Base-by-base conservation (phyloP, 1,139 yeast genomes). In the Wickerhamiella pararugosa region DNA sequence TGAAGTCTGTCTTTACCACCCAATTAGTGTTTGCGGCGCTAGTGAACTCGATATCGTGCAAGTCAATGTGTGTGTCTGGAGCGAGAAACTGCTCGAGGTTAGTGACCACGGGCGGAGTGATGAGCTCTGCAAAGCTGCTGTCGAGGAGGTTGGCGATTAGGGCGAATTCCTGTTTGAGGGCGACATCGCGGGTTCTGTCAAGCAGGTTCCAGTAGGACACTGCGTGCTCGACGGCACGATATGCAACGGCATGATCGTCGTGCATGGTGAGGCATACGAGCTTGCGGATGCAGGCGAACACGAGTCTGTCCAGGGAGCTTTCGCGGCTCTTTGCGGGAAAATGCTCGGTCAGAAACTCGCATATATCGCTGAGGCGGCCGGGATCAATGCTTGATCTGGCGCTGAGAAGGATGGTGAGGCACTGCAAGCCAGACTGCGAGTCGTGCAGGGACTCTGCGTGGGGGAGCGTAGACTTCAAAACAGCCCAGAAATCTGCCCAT, bases 401-500 rank as follows among this genome's bases (percentile, higher is more conserved):
- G 27, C 10, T 8, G n/a, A 33, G 10, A 2, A 33, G 27, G 10
- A 7, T 7, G 27, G 27, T 27, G 7, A 33, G 25, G 8, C n/a
- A 11, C 7, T 27, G 25, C 25, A 7, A 6, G n/a, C 15, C 8
- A 7, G 15, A 25, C 7, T 25, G 8, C 6, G 36, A 33, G 27
- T 8, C 10, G 27, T 33, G 15, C n/a, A n/a, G 3, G 3, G 31
- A 29, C 31, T 29, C 31, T 3, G n/a, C n/a, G 31, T 8, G 8
- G 31, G n/a, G n/a, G n/a, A 29, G 31, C 30, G 46, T 42, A 39
- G 45, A 50, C 29, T 30, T 11, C 8, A 42, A 43, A 7, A 52
- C 37, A 25, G 43, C 46, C 41, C 41, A 38, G 8, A 33, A 6
- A 6, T 26, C 8, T 1, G 38, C 32, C 57, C 59, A 55, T n/a